Conservation (phyloP, 257 asterid species). For the Solanum tacnaense region DNA sequence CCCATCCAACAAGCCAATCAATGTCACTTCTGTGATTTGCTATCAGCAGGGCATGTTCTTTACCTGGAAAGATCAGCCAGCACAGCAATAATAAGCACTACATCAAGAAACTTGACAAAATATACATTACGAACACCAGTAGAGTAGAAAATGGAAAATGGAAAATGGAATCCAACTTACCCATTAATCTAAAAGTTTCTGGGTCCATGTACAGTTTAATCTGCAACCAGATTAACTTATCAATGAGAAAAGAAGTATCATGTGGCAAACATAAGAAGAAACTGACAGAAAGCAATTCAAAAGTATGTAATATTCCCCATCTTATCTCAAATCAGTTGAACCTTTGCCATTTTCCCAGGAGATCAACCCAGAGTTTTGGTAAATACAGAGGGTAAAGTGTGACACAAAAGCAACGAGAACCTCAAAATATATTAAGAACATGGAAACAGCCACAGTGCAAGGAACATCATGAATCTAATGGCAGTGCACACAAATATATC, state of each 20-base stretch:
- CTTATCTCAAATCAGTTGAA: neutral
- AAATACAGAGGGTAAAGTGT: neutral
- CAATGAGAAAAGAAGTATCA: neutral
- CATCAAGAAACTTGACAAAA: neutral
- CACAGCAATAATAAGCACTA: neutral
- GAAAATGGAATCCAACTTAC: conserved; percentile 23
- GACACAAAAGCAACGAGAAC: neutral
- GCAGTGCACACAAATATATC: neutral
- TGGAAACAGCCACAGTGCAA: neutral
- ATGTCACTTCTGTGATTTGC: conserved; percentile 86
- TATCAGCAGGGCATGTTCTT: conserved; percentile 84
- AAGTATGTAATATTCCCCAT: neutral
- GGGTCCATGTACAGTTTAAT: conserved; percentile 55
- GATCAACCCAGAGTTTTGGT: neutral
- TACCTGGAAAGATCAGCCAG: conserved; percentile 43
- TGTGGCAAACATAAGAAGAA: neutral
- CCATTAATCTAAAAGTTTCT: conserved; percentile 62
- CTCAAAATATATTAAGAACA: neutral
- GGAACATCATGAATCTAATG: neutral
- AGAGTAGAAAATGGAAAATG: neutral
- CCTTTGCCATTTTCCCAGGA: neutral
- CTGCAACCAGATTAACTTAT: conserved; percentile 36
- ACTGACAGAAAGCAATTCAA: neutral
- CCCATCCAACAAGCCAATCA: conserved; percentile 99
- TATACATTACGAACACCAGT: neutral